These are phyloP conservation scores for Tillandsia fasciculata DNA, from an alignment of 176 grass and related monocot species.

Conservation along the genomic window DNA sequence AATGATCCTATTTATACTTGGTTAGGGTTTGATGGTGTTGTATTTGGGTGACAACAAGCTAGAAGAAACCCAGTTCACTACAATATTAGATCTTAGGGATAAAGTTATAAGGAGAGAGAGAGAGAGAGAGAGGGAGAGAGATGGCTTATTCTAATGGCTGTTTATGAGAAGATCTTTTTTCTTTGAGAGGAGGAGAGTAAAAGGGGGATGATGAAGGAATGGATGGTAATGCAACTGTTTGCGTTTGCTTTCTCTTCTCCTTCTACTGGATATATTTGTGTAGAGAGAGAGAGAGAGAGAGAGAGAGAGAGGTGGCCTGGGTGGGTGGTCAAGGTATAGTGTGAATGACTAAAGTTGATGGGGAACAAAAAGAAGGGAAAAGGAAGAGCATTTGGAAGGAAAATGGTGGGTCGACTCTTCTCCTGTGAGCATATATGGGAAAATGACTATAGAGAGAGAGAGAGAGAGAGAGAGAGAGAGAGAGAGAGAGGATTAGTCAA, in stretches of 20 bases:
- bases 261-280: conserved; percentile 37
- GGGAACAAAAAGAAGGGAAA: neutral
- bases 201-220: conserved; percentile 18
- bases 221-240: conserved; percentile 24
- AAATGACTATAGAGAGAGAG: conserved; percentile 50
- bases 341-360: neutral
- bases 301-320: conserved; percentile 28
- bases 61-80: too few species aligned
- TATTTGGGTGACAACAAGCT: too few species aligned
- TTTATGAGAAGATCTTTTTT: too few species aligned
- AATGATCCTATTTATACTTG: too few species aligned
- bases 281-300: neutral
- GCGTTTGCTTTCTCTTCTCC: too few species aligned
- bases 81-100: too few species aligned
- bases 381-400: neutral
- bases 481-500: conserved; percentile 9
- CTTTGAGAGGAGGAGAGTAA: too few species aligned
- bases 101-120: too few species aligned
- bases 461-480: conserved; percentile 41
- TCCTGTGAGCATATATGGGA: conserved; percentile 44
- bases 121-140: too few species aligned
- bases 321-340: conserved; percentile 13
- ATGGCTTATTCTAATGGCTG: too few species aligned
- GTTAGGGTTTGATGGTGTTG: too few species aligned
- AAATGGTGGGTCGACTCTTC: neutral